Base-by-base conservation (phyloP, 2,329 filamentous ascomycete species). In the Byssothecium circinans region DNA sequence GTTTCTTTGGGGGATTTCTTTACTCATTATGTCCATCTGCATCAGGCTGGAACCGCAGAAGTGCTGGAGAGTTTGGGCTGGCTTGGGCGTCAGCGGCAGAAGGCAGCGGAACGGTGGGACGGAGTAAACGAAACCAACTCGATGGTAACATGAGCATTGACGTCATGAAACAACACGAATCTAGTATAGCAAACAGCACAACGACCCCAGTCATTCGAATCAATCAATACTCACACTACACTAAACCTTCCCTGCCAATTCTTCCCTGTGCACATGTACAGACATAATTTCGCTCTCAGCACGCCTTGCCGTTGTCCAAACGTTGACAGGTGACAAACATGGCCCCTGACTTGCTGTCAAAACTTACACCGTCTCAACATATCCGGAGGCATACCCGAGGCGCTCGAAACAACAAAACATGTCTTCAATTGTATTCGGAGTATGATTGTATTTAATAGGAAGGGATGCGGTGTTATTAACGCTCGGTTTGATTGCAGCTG, bases 401-500 rank as follows among this genome's bases (percentile, higher is more conserved):
- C 23, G 20, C 17, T 18, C 30, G 46, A 50, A 52, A 46, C 49
- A 48, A 25, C 33, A 55, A 32, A 54, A 55, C 46, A 50, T 18
- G 18, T 19, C 40, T 37, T 50, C 45, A 52, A 55, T 52, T 19
- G 30, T 10, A 47, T 34, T 18, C 23, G 5, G 23, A 36, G 12
- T 8, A 37, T 29, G 27, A 10, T 2, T 20, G 18, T 12, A 29
- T 14, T 6, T 49, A 41, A 45, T 45, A 35, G 33, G 20, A 18
- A 37, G 27, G 49, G 43, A 18, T 40, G 12, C 4, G 19, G 19
- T 18, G 10, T 39, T 20, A 22, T 39, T 32, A 20, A 22, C n/a
- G 18, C 8, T 20, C 17, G 23, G 51, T 54, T 57, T 54, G 51
- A 54, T 54, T 48, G 45, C 29, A 43, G 40, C 40, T 20, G 45